A percentile compares a stretch with the other conserved stretches of the same genome.
phyloP scores from a whole-genome alignment of 169 alveolate species.

The Plasmodium relictum region DNA sequence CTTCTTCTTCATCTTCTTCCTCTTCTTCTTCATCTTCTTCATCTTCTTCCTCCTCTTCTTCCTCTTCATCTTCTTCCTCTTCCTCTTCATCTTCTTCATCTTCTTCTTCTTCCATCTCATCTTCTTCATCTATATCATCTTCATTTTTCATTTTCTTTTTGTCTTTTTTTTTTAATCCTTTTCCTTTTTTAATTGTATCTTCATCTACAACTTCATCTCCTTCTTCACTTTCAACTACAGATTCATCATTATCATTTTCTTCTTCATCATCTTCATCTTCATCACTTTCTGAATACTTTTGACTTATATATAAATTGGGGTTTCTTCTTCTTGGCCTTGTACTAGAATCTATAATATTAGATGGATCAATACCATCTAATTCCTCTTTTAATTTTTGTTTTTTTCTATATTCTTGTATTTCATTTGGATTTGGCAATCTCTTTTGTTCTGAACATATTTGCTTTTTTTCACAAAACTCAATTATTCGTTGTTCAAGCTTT shows the following conservation, averaged over 20 bases:
- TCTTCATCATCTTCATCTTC: slow-evolving; percentile 59
- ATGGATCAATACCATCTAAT: slow-evolving; percentile 74
- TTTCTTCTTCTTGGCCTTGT: slow-evolving; percentile 73
- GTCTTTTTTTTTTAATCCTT: not conserved
- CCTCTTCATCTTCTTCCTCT: not conserved
- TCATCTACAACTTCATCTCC: slow-evolving; percentile 8
- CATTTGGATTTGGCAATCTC: slow-evolving; percentile 57
- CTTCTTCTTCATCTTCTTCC: not conserved
- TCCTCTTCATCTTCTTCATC: slow-evolving; percentile 10
- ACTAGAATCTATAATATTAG: slow-evolving; percentile 59
- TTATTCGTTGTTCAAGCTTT: slow-evolving; percentile 54
- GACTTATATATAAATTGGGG: slow-evolving; percentile 23
- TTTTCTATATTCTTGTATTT: slow-evolving; percentile 67
- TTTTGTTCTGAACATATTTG: slow-evolving; percentile 48
- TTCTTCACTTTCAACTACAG: slow-evolving; percentile 11
- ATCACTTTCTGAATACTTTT: slow-evolving; percentile 21
- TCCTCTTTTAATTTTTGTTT: slow-evolving; percentile 58
- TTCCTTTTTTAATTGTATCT: not conserved
- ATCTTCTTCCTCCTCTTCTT: slow-evolving; percentile 21
- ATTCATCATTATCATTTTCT: slow-evolving; percentile 16
- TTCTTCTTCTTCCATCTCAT: not conserved
- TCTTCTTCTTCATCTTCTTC: slow-evolving; percentile 1
- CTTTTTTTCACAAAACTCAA: slow-evolving; percentile 58
- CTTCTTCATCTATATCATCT: slow-evolving; percentile 8
- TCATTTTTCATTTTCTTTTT: not conserved